A percentile compares a stretch with the other conserved stretches of the same genome.
Evolutionary conservation across 2,329 filamentous ascomycete species (phyloP).

Genomic region (Alternaria dauci): DNA sequence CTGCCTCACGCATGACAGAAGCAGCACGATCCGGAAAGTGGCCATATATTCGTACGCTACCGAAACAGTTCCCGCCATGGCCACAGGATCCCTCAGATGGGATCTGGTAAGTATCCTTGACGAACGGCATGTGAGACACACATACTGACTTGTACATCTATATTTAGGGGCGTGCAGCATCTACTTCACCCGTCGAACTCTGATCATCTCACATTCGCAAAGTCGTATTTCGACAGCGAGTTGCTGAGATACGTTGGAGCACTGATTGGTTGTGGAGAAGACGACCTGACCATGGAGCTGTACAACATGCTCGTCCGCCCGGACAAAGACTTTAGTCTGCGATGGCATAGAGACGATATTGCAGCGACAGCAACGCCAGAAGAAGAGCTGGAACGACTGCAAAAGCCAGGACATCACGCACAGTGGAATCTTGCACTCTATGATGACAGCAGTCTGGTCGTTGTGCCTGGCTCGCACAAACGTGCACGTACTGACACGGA

Average conservation of each 20-base stretch:
- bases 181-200: constrained; percentile 78
- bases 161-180: constrained; percentile 76
- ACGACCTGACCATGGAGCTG: constrained; percentile 81
- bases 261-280: constrained; percentile 63
- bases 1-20: constrained; percentile 65
- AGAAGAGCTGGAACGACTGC: constrained; percentile 71
- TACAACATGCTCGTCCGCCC: constrained; percentile 86
- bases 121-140: background rate
- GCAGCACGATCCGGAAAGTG: constrained; percentile 75
- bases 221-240: constrained; percentile 74
- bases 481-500: constrained; percentile 75
- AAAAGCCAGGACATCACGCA: constrained; percentile 72
- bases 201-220: constrained; percentile 67
- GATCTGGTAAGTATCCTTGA: constrained; percentile 64
- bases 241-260: constrained; percentile 71
- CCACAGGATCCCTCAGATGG: constrained; percentile 66
- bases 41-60: constrained; percentile 83
- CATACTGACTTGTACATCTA: background rate
- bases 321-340: constrained; percentile 72
- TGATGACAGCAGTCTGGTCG: constrained; percentile 73
- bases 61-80: constrained; percentile 94
- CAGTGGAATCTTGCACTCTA: constrained; percentile 89
- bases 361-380: constrained; percentile 69
- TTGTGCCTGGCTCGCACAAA: constrained; percentile 79
- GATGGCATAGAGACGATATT: constrained; percentile 89